A percentile compares a stretch with the other conserved stretches of the same genome.
Evolutionary conservation across 2,329 filamentous ascomycete species (phyloP).

Genomic region (Colletotrichum salicis): DNA sequence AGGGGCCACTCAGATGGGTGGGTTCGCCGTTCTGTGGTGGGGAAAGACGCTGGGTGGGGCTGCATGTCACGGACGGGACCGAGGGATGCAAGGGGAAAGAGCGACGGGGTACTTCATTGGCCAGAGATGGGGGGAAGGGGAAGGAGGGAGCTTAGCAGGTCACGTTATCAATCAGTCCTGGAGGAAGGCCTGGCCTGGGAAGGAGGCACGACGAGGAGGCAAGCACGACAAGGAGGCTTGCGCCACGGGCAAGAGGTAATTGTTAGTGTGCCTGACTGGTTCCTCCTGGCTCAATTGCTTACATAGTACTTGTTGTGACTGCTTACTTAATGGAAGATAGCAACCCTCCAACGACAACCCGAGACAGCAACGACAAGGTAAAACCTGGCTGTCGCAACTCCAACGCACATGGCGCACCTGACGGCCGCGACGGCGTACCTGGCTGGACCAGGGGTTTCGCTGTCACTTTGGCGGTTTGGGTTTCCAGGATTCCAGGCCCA

Average conservation of each 20-base stretch:
- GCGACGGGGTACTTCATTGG: not conserved
- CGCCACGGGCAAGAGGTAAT: not conserved
- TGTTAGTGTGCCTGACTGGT: not conserved
- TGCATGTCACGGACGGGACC: slow-evolving; percentile 9
- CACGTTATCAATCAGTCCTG: not conserved
- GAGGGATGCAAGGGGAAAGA: not conserved
- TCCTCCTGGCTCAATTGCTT: not conserved
- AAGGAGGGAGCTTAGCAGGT: not conserved
- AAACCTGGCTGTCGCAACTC: slow-evolving; percentile 6
- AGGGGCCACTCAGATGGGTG: not conserved
- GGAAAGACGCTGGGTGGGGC: not conserved
- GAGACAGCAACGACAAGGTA: slow-evolving; percentile 5
- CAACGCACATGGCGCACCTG: slow-evolving; percentile 18
- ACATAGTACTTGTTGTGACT: too few relatives aligned
- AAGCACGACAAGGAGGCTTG: not conserved
- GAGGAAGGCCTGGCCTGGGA: too few relatives aligned
- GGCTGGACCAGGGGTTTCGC: slow-evolving; percentile 21
- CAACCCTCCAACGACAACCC: not conserved
- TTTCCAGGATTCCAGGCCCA: too few relatives aligned
- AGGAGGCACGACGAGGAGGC: too few relatives aligned
- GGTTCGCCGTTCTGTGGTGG: slow-evolving; percentile 7
- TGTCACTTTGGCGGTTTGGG: slow-evolving; percentile 5
- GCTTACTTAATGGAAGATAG: not conserved
- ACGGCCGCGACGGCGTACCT: slow-evolving; percentile 17
- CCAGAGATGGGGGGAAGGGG: not conserved